phyloP scores from a whole-genome alignment of 202 grass and related monocot species.

The Hordeum pubiflorum region DNA sequence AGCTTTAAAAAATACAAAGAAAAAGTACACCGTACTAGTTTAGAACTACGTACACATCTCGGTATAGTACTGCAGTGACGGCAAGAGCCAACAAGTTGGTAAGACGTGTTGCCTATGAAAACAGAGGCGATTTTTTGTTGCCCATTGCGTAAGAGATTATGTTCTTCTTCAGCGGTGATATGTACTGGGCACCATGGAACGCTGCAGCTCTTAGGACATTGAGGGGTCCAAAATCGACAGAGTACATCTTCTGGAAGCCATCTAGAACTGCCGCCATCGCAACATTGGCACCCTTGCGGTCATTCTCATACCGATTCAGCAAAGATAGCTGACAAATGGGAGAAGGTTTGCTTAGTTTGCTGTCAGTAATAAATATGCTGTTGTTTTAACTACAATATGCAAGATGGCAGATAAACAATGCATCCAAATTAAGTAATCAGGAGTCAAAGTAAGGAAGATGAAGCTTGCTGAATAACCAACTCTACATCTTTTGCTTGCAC shows the following conservation, averaged over 20 bases:
- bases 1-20: background rate
- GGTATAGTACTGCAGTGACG: background rate
- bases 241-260: constrained; percentile 87
- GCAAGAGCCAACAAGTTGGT: background rate
- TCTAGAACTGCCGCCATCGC: constrained; percentile 83
- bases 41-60: background rate
- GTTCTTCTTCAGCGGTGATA: constrained; percentile 55
- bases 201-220: constrained; percentile 66
- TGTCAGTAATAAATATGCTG: background rate
- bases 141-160: constrained; percentile 87
- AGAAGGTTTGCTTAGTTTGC: background rate
- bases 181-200: constrained; percentile 74
- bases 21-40: background rate
- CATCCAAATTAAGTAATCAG: background rate
- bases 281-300: constrained; percentile 63
- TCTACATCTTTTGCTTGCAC: background rate
- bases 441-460: background rate
- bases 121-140: constrained; percentile 55
- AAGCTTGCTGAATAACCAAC: background rate
- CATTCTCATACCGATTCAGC: constrained; percentile 68
- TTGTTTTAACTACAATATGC: background rate
- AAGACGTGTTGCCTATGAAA: constrained; percentile 29
- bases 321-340: constrained; percentile 50
- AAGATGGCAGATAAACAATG: background rate
- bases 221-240: constrained; percentile 70